These are phyloP conservation scores for Inonotus obliquus DNA, from an alignment of 1,284 basidiomycete species.

Conservation along the genomic window DNA sequence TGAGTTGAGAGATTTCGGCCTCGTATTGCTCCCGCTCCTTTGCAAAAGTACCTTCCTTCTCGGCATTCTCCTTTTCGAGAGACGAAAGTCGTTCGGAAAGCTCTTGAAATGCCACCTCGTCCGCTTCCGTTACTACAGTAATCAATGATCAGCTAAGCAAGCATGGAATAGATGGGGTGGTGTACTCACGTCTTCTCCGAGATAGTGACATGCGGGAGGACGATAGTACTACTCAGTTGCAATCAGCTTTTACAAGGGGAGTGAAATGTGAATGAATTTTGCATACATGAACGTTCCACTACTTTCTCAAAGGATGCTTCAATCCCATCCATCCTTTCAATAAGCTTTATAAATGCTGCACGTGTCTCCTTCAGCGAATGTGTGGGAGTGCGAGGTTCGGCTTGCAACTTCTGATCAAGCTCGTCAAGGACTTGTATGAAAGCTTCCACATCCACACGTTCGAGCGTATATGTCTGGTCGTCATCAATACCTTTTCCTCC, in stretches of 20 bases:
- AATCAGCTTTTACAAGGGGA: neutral
- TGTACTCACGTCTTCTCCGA: constrained; percentile 60
- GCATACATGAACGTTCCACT: constrained; percentile 73
- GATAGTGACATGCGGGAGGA: constrained; percentile 62
- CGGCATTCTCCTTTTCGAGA: constrained; percentile 46
- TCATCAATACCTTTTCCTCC: constrained; percentile 43
- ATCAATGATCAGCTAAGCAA: neutral
- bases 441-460: constrained; percentile 66
- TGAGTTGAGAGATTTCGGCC: constrained; percentile 51
- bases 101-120: constrained; percentile 66
- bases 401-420: constrained; percentile 50
- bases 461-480: constrained; percentile 50
- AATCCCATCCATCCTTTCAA: constrained; percentile 71
- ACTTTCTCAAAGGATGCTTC: constrained; percentile 76
- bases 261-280: neutral
- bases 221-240: constrained; percentile 56
- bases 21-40: constrained; percentile 50
- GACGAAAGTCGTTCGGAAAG: constrained; percentile 58
- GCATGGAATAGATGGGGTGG: constrained; percentile 3
- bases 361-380: constrained; percentile 61
- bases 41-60: constrained; percentile 48
- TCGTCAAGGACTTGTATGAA: constrained; percentile 62
- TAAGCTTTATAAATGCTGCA: constrained; percentile 55
- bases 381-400: constrained; percentile 41
- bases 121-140: constrained; percentile 56